These are phyloP conservation scores for Torrubiellomyces zombiae DNA, from an alignment of 2,329 filamentous ascomycete species.

Conservation along the genomic window DNA sequence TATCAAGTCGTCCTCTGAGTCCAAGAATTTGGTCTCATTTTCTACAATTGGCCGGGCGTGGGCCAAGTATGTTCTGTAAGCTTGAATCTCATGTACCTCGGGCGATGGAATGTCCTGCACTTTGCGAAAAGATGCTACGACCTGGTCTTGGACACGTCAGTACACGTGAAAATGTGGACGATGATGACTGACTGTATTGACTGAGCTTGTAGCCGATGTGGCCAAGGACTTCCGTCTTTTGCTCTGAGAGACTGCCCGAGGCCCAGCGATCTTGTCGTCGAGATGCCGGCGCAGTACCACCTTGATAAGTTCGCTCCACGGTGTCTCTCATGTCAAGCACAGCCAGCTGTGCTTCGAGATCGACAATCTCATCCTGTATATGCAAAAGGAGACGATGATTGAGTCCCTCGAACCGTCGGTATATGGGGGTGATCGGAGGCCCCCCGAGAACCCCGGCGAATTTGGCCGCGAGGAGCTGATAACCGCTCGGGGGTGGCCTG, in stretches of 20 bases:
- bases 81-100: conserved; percentile 25
- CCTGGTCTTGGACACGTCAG: conserved; percentile 28
- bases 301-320: conserved; percentile 23
- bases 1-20: conserved; percentile 36
- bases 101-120: conserved; percentile 33
- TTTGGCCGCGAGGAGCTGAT: conserved; percentile 43
- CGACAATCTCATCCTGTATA: conserved; percentile 68
- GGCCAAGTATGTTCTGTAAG: conserved; percentile 36
- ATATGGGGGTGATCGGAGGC: conserved; percentile 41
- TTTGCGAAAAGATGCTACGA: conserved; percentile 39
- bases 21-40: conserved; percentile 43
- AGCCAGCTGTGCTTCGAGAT: conserved; percentile 64
- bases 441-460: conserved; percentile 18
- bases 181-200: conserved; percentile 43
- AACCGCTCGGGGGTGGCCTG: conserved; percentile 36
- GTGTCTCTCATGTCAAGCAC: conserved; percentile 46
- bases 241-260: conserved; percentile 40
- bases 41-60: conserved; percentile 38
- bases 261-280: conserved; percentile 37
- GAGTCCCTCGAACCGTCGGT: conserved; percentile 65
- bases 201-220: conserved; percentile 48
- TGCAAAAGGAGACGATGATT: conserved; percentile 72
- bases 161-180: conserved; percentile 1
- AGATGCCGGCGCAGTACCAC: conserved; percentile 38
- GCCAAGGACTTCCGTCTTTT: conserved; percentile 42